Conservation (phyloP, 2,329 filamentous ascomycete genomes). For the Diaporthe citriasiana region DNA sequence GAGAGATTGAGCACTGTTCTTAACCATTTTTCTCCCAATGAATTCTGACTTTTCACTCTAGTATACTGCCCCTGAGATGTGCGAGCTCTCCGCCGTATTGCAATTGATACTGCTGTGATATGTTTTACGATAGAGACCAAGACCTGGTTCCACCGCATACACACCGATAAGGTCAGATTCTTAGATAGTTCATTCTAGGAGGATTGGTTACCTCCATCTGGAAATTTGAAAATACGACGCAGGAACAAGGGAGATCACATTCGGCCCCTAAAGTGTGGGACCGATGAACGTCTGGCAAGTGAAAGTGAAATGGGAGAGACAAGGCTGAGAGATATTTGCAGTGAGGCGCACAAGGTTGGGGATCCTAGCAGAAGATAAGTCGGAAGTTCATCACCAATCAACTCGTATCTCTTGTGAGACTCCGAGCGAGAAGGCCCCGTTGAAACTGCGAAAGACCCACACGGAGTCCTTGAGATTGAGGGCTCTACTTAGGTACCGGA, state of each 20-base stretch:
- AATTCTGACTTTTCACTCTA: not conserved
- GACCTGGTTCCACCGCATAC: not conserved
- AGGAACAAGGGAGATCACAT: not conserved
- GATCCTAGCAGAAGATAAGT: no score
- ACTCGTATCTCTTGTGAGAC: no score
- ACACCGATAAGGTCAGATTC: not conserved
- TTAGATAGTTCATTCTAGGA: not conserved
- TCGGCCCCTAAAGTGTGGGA: not conserved
- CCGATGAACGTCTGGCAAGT: not conserved
- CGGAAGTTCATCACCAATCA: not conserved
- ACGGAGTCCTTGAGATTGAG: not conserved
- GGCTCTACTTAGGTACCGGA: accelerated
- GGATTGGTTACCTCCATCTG: not conserved
- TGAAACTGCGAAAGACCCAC: not conserved
- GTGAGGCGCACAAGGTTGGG: not conserved
- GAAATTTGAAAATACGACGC: not conserved
- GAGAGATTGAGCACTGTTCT: constrained; percentile 11
- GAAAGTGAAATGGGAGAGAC: not conserved
- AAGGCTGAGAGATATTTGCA: not conserved
- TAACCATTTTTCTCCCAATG: not conserved
- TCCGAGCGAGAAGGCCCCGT: not conserved
- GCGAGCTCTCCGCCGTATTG: not conserved
- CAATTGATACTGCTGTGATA: not conserved
- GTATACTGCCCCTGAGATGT: no score
- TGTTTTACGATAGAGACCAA: accelerated